A percentile compares a stretch with the other conserved stretches of the same genome.
phyloP scores from a whole-genome alignment of 257 asterid genomes.

The Fraxinus pennsylvanica region DNA sequence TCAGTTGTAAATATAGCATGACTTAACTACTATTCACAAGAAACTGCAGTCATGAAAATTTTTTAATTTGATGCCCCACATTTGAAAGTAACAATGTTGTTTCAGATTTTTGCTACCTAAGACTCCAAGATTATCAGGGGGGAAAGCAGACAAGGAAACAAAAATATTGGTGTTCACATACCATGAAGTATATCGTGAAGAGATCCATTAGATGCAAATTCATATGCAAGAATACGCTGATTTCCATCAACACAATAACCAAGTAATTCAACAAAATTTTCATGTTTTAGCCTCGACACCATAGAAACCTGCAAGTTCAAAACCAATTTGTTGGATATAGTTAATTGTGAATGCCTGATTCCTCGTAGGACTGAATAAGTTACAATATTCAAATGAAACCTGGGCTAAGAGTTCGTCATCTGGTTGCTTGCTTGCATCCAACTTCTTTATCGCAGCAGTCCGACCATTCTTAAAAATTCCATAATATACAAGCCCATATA shows the following conservation, averaged over 20 bases:
- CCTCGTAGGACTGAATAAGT: background rate
- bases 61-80: background rate
- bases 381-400: conserved; percentile 41
- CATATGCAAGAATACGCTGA: conserved; percentile 78
- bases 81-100: background rate
- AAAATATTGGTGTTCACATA: conserved; percentile 31
- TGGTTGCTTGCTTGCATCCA: conserved; percentile 81
- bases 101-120: background rate
- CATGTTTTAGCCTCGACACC: conserved; percentile 90
- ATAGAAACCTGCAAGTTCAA: conserved; percentile 63
- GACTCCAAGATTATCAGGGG: background rate
- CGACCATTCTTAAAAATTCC: conserved; percentile 58
- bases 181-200: conserved; percentile 91
- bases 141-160: background rate
- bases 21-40: background rate
- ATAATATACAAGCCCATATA: conserved; percentile 85
- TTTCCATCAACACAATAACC: conserved; percentile 87
- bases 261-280: conserved; percentile 72
- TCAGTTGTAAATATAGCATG: background rate
- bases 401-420: conserved; percentile 83
- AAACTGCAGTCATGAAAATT: background rate
- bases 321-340: background rate
- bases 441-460: conserved; percentile 76
- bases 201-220: conserved; percentile 84
- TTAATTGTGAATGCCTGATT: background rate